Evolutionary conservation across 2,329 filamentous ascomycete species (phyloP).

Genomic region (Trichoderma atroviride): DNA sequence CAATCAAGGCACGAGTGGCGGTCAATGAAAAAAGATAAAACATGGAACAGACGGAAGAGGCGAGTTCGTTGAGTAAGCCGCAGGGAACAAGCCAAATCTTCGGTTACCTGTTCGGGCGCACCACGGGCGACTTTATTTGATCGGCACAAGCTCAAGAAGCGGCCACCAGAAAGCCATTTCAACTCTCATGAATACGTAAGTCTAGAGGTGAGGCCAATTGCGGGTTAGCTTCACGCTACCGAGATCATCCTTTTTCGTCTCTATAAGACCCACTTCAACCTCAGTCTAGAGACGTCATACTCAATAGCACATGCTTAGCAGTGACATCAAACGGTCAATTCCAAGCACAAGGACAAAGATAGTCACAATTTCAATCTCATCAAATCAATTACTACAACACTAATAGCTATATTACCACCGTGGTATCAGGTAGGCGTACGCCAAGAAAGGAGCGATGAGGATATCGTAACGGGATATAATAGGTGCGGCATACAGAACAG

Average conservation of each 20-base stretch:
- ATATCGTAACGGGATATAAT: neutral
- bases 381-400: constrained; percentile 9
- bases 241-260: neutral
- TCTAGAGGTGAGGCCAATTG: neutral
- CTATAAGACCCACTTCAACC: neutral
- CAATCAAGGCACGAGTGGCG: neutral
- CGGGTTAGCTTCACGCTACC: neutral
- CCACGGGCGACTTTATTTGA: neutral
- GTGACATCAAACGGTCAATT: too few species aligned
- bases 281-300: neutral
- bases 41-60: neutral
- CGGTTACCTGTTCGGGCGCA: neutral
- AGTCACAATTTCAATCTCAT: neutral
- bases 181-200: constrained; percentile 5
- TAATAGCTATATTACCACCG: constrained; percentile 1
- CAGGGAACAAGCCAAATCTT: neutral
- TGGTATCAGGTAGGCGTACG: constrained; percentile 18
- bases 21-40: neutral
- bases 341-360: neutral
- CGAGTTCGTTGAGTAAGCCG: neutral
- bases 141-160: neutral
- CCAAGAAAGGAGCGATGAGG: neutral
- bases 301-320: too few species aligned
- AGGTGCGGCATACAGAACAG: neutral
- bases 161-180: neutral